A percentile compares a stretch with the other conserved stretches of the same genome.
These are phyloP conservation scores for Bryoerythrophyllum caledonicum DNA, from an alignment of 225 moss, liverwort and hornwort genomes.

Conservation along the genomic window DNA sequence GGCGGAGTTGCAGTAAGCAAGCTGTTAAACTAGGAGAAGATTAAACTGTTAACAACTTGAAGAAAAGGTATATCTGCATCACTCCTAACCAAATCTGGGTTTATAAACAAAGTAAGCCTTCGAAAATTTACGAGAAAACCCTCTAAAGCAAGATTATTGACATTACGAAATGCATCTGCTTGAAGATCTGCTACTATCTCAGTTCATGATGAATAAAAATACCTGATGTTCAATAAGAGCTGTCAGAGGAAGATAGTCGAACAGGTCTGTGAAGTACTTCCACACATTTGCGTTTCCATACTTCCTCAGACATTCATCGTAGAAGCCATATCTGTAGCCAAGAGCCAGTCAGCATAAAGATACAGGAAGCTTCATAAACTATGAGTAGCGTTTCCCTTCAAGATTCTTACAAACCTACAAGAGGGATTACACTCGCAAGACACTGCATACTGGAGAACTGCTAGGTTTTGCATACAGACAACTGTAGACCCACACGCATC, in stretches of 20 bases:
- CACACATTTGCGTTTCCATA: conserved; percentile 99
- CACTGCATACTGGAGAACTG: neutral
- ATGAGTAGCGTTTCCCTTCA: neutral
- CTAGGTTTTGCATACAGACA: neutral
- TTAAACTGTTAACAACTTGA: too few species aligned
- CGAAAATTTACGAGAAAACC: neutral
- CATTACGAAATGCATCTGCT: neutral
- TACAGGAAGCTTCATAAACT: neutral
- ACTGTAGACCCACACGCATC: neutral
- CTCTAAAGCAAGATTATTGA: neutral
- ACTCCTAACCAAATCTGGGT: neutral
- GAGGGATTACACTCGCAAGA: neutral
- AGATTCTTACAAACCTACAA: neutral
- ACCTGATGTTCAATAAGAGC: conserved; percentile 99
- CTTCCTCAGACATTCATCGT: conserved; percentile 99
- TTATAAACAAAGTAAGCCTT: neutral
- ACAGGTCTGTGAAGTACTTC: conserved; percentile 98
- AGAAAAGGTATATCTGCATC: neutral
- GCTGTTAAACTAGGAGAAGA: too few species aligned
- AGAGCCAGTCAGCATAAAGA: conserved; percentile 24
- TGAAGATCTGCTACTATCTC: neutral
- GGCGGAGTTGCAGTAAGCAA: neutral
- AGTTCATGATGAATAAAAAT: neutral
- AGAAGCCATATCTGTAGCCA: conserved; percentile 89
- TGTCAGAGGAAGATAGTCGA: conserved; percentile 95